Evolutionary conservation across 257 asterid genomes (phyloP), one percentile per base, ranked within the genome.

Genomic region (Anisodus acutangulus): DNA sequence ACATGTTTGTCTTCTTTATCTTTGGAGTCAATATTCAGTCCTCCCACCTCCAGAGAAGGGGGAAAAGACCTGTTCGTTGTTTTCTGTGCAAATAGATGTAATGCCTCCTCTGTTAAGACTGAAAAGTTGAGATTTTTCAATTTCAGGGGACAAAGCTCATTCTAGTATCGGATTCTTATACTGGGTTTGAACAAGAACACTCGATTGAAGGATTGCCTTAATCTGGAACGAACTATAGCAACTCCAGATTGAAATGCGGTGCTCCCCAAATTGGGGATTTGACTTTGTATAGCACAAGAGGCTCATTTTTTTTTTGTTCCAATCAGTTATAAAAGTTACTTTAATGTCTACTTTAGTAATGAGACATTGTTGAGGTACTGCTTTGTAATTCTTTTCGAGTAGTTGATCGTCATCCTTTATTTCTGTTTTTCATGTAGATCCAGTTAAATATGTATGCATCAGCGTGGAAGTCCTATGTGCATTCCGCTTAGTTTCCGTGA

Each of bases 101-200:
- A 74, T 51, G 19, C 62, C 59, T 74, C 11, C 22, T 49, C 13
- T 4, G 0, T 51, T 76, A 3, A 22, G 43, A 49, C 81, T 49
- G n/a, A 22, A 51, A 22, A 12, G 26, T 76, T 76, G 81, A 13
- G 49, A 15, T 15, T 62, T 17, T 87, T 87, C 85, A 62, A 84
- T 81, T 83, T 79, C 93, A 93, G 98, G 99, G 93, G 69, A 59
- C 91, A 95, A 94, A 91, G 91, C 87, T 94, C 90, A 72, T 94
- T 54, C 80, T 94, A 64, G 90, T 95, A 60, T 95, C 99, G 8
- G 98, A 94, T 89, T 94, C 98, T 58, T 95, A 95, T 81, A 41
- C 93, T 47, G 99, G 97, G 78, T 88, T 89, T 49, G 97, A 94
- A 82, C 95, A 88, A 82, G 98, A 93, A 86, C 88, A 88, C 88